A percentile compares a stretch with the other conserved stretches of the same genome.
phyloP scores from a whole-genome alignment of 2,329 filamentous ascomycete genomes.

The Leptographium radiaticola region DNA sequence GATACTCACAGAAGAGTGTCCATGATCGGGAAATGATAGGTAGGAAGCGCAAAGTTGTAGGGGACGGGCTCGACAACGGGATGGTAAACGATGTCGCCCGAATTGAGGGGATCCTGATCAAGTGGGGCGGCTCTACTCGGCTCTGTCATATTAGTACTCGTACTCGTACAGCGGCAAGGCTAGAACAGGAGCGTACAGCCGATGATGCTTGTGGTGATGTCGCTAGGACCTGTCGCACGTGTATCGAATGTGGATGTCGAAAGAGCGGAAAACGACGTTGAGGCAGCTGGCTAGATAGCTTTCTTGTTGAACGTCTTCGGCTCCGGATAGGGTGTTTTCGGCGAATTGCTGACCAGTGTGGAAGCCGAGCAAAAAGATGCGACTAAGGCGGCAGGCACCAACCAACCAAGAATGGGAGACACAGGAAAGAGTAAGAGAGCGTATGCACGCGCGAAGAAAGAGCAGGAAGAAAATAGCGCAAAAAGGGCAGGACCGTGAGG shows the following conservation, averaged over 20 bases:
- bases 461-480: neutral
- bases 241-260: neutral
- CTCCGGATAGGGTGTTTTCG: neutral
- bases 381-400: neutral
- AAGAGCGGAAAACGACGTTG: neutral
- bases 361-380: neutral
- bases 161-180: neutral
- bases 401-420: neutral
- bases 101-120: neutral
- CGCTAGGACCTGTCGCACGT: neutral
- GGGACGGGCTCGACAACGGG: neutral
- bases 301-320: neutral
- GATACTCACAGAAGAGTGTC: conserved; percentile 8
- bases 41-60: neutral
- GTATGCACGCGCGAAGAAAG: neutral
- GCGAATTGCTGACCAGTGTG: neutral
- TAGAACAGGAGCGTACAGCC: neutral
- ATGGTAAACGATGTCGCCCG: neutral
- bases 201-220: neutral
- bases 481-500: neutral
- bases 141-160: neutral
- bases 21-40: neutral
- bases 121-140: neutral
- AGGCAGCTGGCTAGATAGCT: neutral
- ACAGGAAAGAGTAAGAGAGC: neutral